Evolutionary conservation across 495 filamentous ascomycete species (phyloP).

Genomic region (Penicillium fimorum): DNA sequence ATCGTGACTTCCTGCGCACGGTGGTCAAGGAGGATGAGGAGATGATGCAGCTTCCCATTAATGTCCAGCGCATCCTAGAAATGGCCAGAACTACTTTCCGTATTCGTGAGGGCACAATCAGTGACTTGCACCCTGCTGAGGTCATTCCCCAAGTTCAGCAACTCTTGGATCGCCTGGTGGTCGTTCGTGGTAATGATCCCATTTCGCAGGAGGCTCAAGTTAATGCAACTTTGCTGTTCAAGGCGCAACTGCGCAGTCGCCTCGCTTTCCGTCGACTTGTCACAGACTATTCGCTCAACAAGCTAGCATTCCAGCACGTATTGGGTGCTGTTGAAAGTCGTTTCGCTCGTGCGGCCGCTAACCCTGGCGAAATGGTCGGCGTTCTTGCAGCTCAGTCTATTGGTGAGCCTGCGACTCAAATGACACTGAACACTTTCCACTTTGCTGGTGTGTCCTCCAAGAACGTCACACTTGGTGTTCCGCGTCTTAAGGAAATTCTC

Average conservation of each 20-base stretch:
- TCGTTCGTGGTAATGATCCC: slow-evolving; percentile 79
- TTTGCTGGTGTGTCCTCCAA: slow-evolving; percentile 99
- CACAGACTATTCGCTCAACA: slow-evolving; percentile 78
- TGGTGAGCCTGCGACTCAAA: slow-evolving; percentile 97
- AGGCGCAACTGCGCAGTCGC: slow-evolving; percentile 83
- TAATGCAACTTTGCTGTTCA: slow-evolving; percentile 86
- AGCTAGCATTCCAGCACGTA: slow-evolving; percentile 88
- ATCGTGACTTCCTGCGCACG: slow-evolving; percentile 73
- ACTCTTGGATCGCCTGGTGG: slow-evolving; percentile 70
- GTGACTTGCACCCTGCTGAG: slow-evolving; percentile 85
- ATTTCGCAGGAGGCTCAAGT: slow-evolving; percentile 84
- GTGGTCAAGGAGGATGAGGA: slow-evolving; percentile 69
- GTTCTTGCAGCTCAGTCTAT: slow-evolving; percentile 97
- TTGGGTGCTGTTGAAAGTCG: slow-evolving; percentile 86
- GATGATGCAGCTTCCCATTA: slow-evolving; percentile 85
- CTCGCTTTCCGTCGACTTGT: slow-evolving; percentile 91
- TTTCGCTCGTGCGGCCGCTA: slow-evolving; percentile 76
- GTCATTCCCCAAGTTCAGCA: slow-evolving; percentile 79
- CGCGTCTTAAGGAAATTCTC: slow-evolving; percentile 98
- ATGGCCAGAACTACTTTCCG: slow-evolving; percentile 86
- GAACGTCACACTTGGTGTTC: slow-evolving; percentile 98
- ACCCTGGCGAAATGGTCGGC: slow-evolving; percentile 97
- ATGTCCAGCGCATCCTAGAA: slow-evolving; percentile 85
- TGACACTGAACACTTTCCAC: slow-evolving; percentile 99
- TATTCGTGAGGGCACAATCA: slow-evolving; percentile 77